phyloP scores from a whole-genome alignment of 2,329 filamentous ascomycete genomes.

The Pestalotiopsis sp. region DNA sequence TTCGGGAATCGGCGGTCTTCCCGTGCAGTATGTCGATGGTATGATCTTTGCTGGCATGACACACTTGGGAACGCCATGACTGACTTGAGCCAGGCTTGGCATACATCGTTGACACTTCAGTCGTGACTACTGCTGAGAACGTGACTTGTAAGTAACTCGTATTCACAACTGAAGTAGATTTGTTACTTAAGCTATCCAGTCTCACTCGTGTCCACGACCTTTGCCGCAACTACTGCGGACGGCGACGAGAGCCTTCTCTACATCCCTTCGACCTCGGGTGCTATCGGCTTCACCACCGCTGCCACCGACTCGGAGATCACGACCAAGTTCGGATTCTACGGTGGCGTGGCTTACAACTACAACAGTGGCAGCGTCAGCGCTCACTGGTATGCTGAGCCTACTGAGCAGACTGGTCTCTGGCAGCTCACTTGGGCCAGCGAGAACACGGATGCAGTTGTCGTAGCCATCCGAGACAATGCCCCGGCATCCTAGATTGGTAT shows the following conservation, averaged over 20 bases:
- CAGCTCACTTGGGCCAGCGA: conserved; percentile 27
- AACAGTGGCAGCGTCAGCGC: conserved; percentile 18
- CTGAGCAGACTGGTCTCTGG: conserved; percentile 19
- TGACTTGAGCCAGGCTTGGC: conserved; percentile 3
- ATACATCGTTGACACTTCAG: conserved; percentile 10
- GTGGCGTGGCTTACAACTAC: neutral
- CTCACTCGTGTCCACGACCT: neutral
- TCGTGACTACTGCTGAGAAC: conserved; percentile 11
- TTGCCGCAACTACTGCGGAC: conserved; percentile 14
- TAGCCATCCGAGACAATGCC: neutral
- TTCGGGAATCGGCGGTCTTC: conserved; percentile 23
- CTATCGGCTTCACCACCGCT: conserved; percentile 21
- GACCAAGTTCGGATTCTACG: conserved; percentile 27
- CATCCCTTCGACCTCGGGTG: conserved; percentile 19
- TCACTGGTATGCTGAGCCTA: conserved; percentile 25
- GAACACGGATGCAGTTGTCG: conserved; percentile 4
- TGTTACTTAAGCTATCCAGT: neutral
- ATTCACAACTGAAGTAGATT: no score
- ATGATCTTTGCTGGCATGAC: neutral
- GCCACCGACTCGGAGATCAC: conserved; percentile 13
- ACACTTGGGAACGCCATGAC: neutral
- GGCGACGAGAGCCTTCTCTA: conserved; percentile 25
- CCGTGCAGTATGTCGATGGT: conserved; percentile 26
- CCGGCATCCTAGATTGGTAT: neutral
- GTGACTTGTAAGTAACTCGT: conserved; percentile 19